These are phyloP conservation scores for Ocimum tenuiflorum DNA, from an alignment of 257 asterid species.

Conservation along the genomic window DNA sequence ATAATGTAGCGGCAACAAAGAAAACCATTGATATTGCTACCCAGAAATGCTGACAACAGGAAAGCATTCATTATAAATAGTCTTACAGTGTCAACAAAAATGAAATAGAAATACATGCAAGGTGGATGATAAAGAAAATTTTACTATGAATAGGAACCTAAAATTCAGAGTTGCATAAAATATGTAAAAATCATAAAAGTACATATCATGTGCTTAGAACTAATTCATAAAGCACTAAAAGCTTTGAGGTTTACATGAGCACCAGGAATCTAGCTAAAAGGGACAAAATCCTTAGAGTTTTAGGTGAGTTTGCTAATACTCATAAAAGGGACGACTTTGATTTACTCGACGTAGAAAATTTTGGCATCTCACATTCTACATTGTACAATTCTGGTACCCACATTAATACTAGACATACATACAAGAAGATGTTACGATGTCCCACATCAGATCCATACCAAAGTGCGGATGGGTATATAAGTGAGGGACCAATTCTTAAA, in stretches of 20 bases:
- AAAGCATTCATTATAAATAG: constrained; percentile 22
- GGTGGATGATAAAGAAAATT: neutral
- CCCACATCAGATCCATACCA: too few relatives aligned
- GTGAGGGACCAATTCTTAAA: too few relatives aligned
- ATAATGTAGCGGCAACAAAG: constrained; percentile 90
- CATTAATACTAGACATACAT: neutral
- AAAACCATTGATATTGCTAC: constrained; percentile 97
- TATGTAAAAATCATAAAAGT: constrained; percentile 1
- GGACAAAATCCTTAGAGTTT: neutral
- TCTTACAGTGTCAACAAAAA: neutral
- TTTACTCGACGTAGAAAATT: neutral
- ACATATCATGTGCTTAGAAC: neutral
- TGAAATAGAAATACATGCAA: constrained; percentile 11
- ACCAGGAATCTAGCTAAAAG: neutral
- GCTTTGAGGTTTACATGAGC: neutral
- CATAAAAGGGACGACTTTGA: neutral
- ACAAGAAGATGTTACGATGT: too few relatives aligned
- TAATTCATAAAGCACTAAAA: neutral
- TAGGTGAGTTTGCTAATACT: constrained; percentile 2
- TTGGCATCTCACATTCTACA: neutral
- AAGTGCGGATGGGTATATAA: too few relatives aligned
- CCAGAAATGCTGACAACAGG: constrained; percentile 82
- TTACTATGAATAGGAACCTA: constrained; percentile 9
- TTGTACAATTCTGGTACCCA: neutral
- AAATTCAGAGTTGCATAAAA: neutral